Evolutionary conservation across 2,329 filamentous ascomycete genomes (phyloP), one percentile per base, ranked within the genome.

Genomic region (Exophiala oligosperma): DNA sequence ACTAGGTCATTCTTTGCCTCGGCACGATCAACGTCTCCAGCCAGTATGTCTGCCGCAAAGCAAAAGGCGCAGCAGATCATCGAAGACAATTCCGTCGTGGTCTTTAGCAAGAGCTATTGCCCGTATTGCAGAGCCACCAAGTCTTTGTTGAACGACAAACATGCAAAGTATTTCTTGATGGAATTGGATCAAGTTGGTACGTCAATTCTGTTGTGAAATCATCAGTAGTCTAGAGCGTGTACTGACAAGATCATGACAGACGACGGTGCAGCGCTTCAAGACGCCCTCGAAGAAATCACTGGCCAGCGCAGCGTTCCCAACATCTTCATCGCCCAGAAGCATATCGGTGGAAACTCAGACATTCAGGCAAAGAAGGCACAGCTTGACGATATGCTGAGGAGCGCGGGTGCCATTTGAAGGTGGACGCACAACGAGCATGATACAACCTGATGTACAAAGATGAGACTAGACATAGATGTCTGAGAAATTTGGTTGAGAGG

Each of bases 91-190:
- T 78, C 85, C 69, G 92, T 96, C 75, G 90, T 94, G 69, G 90
- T 99, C 73, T 99, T 99, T 84, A 92, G 89, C 77, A 99, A 99
- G 81, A 91, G 88, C 14, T 96, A 91, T 80, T 99, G 94, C 84
- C 92, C 92, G 11, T 95, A 96, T 84, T 97, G 93, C 83, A 82
- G 78, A 58, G 81, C 86, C 60, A 86, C 88, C 67, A 97, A 97
- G 86, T 71, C 81, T 57, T 81, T 91, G 51, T 80, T 99, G 68
- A 84, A 81, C 70, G 79, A 85, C 57, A 68, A 86, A 58, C 85
- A 86, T 65, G 90, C 90, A 61, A 89, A 92, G 68, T 92, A 84
- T 76, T 85, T 83, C 70, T 73, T 83, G 56, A 79, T 94, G 57
- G 94, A 99, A 82, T 81, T 99, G 62, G 92, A 99, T 78, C 78